Conservation (phyloP, 2,329 filamentous ascomycete species). For the Beauveria medogensis region DNA sequence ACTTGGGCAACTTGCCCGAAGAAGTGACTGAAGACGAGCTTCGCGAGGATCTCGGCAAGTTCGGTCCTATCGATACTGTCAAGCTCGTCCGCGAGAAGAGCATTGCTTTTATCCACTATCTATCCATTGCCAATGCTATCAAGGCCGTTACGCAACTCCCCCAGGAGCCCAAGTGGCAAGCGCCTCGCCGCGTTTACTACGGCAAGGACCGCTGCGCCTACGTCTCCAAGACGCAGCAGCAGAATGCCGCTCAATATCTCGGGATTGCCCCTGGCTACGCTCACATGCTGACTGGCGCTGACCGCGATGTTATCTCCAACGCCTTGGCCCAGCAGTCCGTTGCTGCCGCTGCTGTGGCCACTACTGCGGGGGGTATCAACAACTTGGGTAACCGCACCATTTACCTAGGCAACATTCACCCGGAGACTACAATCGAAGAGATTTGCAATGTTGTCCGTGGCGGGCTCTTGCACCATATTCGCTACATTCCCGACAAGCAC, state of each 20-base stretch:
- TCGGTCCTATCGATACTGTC: conserved; percentile 91
- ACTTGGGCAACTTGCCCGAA: conserved; percentile 86
- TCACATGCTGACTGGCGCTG: conserved; percentile 90
- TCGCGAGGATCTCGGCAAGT: conserved; percentile 90
- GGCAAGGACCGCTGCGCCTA: conserved; percentile 98
- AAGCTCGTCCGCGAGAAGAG: conserved; percentile 97
- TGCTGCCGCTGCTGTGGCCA: conserved; percentile 91
- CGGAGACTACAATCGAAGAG: conserved; percentile 97
- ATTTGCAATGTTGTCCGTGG: conserved; percentile 98
- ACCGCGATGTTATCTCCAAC: conserved; percentile 93
- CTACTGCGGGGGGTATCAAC: conserved; percentile 91
- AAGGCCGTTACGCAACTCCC: conserved; percentile 95
- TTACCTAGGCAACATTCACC: conserved; percentile 97
- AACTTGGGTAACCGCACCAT: conserved; percentile 97
- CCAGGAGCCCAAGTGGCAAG: conserved; percentile 94
- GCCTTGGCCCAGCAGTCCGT: conserved; percentile 96
- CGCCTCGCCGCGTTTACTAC: conserved; percentile 92
- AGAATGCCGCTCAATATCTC: conserved; percentile 96
- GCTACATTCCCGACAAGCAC: conserved; percentile 99
- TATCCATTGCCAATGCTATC: conserved; percentile 96
- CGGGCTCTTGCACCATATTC: conserved; percentile 92
- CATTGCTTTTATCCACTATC: conserved; percentile 95
- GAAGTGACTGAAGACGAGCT: conserved; percentile 87
- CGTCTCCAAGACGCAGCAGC: conserved; percentile 98
- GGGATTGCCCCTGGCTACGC: conserved; percentile 95